Base-by-base conservation (phyloP, 139 green algal genomes). In the Auxenochlorella pyrenoidosa region DNA sequence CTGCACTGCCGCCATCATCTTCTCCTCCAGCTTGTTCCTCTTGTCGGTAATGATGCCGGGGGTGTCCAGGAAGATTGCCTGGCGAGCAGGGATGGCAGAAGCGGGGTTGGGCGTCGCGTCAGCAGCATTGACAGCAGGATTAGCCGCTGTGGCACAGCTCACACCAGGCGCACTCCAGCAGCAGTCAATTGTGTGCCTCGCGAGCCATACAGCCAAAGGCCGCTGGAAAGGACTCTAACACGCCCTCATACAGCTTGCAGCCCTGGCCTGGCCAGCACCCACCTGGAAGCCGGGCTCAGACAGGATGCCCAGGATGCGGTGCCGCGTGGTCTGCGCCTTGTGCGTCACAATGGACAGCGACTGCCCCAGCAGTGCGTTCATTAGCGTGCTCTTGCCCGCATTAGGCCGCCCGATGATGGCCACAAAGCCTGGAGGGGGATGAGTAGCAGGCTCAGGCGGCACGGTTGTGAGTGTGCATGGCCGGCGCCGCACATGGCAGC, bases 21-120 rank as follows among this genome's bases (percentile, higher is more conserved):
- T 87, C 82, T 97, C 93, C 76, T 99, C 97, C 54, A 99, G 91
- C 87, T 96, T 95, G 87, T 94, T 97, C 54, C 90, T 88, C 34
- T 71, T 70, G 54, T 83, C 76, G n/a, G 87, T 79, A 1, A 99
- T 96, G 84, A 98, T 93, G 36, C 97, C 97, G 1, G 97, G 97
- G 0, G 97, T 99, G 89, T 99, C 97, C 51, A 99, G 95, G 58
- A 99, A 93, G 36, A 99, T 94, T 79, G 97, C 95, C 91, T 98
- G 95, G 16, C 18, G 32, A 0, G 12, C 1, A 81, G 43, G 95
- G 30, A 43, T 16, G 10, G 28, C 28, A 63, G 43, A 40, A 71
- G 2, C 24, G 26, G 8, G 63, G 63, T 32, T 34, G 63, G 18
- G 60, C 8, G 34, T 16, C 26, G 22, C n/a, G n/a, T n/a, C n/a